Evolutionary conservation across 2,329 filamentous ascomycete genomes (phyloP).

Genomic region (Fusarium sp.): DNA sequence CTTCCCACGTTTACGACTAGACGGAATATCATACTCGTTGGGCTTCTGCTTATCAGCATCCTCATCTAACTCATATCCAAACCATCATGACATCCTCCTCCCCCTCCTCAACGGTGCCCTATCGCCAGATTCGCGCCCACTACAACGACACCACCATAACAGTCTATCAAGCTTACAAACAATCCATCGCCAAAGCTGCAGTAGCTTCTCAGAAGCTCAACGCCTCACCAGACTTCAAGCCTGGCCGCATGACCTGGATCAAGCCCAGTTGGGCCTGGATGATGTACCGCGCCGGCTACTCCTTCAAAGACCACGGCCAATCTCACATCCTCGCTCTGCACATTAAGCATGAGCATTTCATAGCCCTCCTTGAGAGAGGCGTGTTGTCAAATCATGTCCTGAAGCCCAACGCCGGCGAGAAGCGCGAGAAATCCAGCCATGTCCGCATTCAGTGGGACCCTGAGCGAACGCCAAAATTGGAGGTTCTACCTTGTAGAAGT

Average conservation of each 20-base stretch:
- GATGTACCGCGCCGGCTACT: slow-evolving; percentile 70
- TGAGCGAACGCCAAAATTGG: slow-evolving; percentile 59
- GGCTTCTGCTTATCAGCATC: not conserved
- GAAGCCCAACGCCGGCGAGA: slow-evolving; percentile 4
- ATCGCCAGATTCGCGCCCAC: slow-evolving; percentile 62
- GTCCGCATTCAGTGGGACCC: slow-evolving; percentile 73
- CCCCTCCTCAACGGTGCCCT: slow-evolving; percentile 40
- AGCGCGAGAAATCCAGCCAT: slow-evolving; percentile 43
- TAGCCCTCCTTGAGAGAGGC: slow-evolving; percentile 54
- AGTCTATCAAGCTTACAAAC: slow-evolving; percentile 69
- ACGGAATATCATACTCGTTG: too few species aligned
- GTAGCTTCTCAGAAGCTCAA: slow-evolving; percentile 60
- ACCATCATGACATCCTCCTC: slow-evolving; percentile 30
- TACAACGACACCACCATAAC: slow-evolving; percentile 63
- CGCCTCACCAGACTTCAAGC: slow-evolving; percentile 61
- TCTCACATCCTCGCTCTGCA: slow-evolving; percentile 65
- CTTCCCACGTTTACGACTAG: too few species aligned
- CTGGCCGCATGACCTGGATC: slow-evolving; percentile 70
- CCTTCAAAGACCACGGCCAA: slow-evolving; percentile 64
- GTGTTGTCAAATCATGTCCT: slow-evolving; percentile 46
- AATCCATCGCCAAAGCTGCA: slow-evolving; percentile 62
- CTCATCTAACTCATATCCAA: not conserved
- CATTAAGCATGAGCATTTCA: slow-evolving; percentile 61
- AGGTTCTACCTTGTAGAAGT: slow-evolving; percentile 59
- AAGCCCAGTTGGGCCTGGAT: slow-evolving; percentile 72